Base-by-base conservation (phyloP, 805 yeast species). In the Saccharomycopsis amapae region DNA sequence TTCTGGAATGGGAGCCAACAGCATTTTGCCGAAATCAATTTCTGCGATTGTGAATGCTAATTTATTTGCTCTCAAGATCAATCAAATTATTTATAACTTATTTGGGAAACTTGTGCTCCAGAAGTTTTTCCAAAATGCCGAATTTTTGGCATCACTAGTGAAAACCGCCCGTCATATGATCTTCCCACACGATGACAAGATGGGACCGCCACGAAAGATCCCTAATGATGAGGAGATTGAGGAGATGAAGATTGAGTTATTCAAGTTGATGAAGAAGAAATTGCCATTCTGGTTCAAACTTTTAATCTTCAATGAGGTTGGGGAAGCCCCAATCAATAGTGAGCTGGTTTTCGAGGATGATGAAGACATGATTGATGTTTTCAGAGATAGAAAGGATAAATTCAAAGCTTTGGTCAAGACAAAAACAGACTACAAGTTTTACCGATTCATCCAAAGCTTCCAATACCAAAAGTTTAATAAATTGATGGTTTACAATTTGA, bases 161-260 rank as follows among this genome's bases (percentile, higher is more conserved):
- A 53, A 53, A n/a, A 52, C 55, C 12, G 50, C 65, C 2, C 57
- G 78, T 43, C 57, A 59, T 25, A 56, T 61, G 25, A 51, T 74
- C n/a, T 75, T 74, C 48, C 78, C 79, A 2, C 59, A 58, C 22
- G 76, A 75, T 55, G 71, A 67, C 13, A 56, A 57, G n/a, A 67
- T 75, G 71, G 79, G 79, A 0, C 72, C 74, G 3, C 64, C 72
- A 3, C 55, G 72, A 19, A 54, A 61, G 2, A 59, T 63, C n/a
- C 78, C 79, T 1, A 56, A 59, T 9, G 61, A 57, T 1, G 64
- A 58, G 19, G 74, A 71, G 48, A 66, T 67, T 45, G 60, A 57
- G 24, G 51, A 51, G 2, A 55, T 64, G 20, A 61, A 63, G 41
- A 51, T 51, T n/a, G 48, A 48, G 31, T 40, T 49, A 9, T 51